Base-by-base conservation (phyloP, 2,329 filamentous ascomycete species). In the Zymoseptoria crescenta region DNA sequence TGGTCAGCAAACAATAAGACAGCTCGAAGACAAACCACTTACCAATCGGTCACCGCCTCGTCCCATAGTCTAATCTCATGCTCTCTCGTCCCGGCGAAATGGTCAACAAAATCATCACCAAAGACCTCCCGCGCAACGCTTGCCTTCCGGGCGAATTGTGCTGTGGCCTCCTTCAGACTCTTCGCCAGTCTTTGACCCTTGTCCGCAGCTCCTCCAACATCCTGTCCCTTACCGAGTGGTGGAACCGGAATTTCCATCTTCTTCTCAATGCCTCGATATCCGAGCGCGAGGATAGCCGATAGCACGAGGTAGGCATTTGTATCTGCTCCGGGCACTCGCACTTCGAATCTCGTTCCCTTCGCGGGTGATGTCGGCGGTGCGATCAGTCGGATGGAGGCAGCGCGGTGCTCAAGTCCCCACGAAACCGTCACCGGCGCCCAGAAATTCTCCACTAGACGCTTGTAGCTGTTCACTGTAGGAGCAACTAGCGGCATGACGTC, bases 341-440 rank as follows among this genome's bases (percentile, higher is more conserved):
- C 82, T 75, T 99, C 94, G 71, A 99, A 92, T 10, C 94, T 84
- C 8, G 93, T 97, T 5, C 91, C 89, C 64, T 89, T 90, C 0
- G 90, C 80, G 65, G 91, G 93, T 35, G 88, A 83, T 0, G 89
- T 94, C 0, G 94, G 93, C 10, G 93, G 93, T 0, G 90, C 85
- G 65, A 99, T 96, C 35, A 99, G 76, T 19, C 94, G 84, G 65
- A 99, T 88, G 0, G 89, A 95, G 0, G 94, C 93, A 4, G 91
- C 92, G 62, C 94, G 89, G 73, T 99, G 93, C 75, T 97, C 94
- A 4, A 96, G 78, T 0, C 94, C 94, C 94, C 94, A 99, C 0
- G 91, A 96, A 0, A 97, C 94, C 0, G 93, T 96, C 5, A 99
- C 94, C 0, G 94, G 94, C 0, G 94, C 94, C 94, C 94, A 99